phyloP scores from a whole-genome alignment of 345 rosid species.

The Hypericum perforatum region DNA sequence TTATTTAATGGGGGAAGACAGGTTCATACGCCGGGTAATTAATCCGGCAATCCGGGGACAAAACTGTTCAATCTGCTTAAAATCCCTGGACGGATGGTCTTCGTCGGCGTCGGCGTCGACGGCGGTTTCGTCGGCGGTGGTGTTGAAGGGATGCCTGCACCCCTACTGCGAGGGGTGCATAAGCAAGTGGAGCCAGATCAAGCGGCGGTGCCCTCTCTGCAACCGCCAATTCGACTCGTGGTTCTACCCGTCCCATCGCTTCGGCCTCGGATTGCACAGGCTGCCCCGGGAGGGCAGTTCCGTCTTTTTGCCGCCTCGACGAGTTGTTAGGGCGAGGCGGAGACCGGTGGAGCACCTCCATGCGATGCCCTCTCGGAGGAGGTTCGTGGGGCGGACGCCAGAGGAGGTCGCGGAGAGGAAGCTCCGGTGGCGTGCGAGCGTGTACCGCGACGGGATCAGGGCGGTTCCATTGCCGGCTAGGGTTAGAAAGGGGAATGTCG shows the following conservation, averaged over 20 bases:
- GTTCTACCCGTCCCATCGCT: slow-evolving; percentile 31
- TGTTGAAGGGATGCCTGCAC: slow-evolving; percentile 44
- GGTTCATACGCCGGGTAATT: slow-evolving; percentile 23
- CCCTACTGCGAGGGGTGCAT: slow-evolving; percentile 53
- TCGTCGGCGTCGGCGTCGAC: slow-evolving; percentile 5
- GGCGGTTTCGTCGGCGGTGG: slow-evolving; percentile 34
- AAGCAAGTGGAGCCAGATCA: slow-evolving; percentile 48
- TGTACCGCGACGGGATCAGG: slow-evolving; percentile 33
- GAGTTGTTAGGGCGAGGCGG: too few species aligned
- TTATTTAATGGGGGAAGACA: slow-evolving; percentile 17
- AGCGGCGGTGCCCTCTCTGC: slow-evolving; percentile 69
- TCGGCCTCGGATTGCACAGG: slow-evolving; percentile 11
- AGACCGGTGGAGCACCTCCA: too few species aligned
- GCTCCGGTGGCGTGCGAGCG: slow-evolving; percentile 65
- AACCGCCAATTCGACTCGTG: slow-evolving; percentile 48
- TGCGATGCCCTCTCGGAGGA: slow-evolving; percentile 43
- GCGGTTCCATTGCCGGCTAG: slow-evolving; percentile 38
- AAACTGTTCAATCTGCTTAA: slow-evolving; percentile 57
- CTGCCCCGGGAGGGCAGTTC: too few species aligned
- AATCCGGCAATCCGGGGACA: slow-evolving; percentile 31
- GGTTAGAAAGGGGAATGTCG: slow-evolving; percentile 33
- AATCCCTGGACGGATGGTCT: slow-evolving; percentile 8
- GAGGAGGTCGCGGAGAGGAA: slow-evolving; percentile 40
- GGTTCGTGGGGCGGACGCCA: slow-evolving; percentile 50
- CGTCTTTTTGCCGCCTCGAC: too few species aligned